These are phyloP conservation scores for Odonthalia washingtoniensis DNA, from an alignment of 31 red algal species.

Conservation along the genomic window DNA sequence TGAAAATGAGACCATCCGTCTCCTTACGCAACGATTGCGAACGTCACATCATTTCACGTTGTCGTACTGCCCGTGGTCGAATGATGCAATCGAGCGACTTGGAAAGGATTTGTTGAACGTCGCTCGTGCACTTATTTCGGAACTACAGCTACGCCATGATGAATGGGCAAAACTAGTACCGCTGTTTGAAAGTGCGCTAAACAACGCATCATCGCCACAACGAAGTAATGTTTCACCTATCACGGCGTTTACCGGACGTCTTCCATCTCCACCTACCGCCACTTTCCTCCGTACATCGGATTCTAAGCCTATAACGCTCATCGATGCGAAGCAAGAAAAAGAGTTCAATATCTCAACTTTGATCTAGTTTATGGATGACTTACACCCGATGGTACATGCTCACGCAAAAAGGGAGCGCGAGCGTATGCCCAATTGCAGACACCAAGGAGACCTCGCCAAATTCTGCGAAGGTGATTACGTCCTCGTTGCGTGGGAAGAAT, in stretches of 20 bases:
- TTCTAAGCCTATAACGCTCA: not conserved
- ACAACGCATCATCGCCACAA: not conserved
- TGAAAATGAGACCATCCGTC: too few species aligned
- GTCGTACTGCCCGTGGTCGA: constrained; percentile 33
- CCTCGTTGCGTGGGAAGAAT: too few species aligned
- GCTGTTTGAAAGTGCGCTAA: constrained; percentile 42
- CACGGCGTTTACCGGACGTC: constrained; percentile 33
- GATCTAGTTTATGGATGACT: not conserved
- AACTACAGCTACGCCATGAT: not conserved
- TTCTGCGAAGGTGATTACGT: too few species aligned
- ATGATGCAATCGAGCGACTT: constrained; percentile 51
- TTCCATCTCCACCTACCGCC: constrained; percentile 8
- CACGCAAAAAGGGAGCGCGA: not conserved
- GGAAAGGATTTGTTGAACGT: constrained; percentile 34
- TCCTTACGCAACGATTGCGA: too few species aligned
- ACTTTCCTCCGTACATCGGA: not conserved
- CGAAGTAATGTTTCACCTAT: constrained; percentile 13
- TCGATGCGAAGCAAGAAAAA: not conserved
- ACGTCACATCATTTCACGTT: constrained; percentile 55
- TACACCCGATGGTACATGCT: constrained; percentile 23
- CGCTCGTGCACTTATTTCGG: constrained; percentile 38
- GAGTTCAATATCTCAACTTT: not conserved
- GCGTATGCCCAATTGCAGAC: too few species aligned
- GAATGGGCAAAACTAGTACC: constrained; percentile 36
- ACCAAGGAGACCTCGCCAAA: too few species aligned